Evolutionary conservation across 305 asterid genomes (phyloP).

Genomic region (Fraxinus paxiana): DNA sequence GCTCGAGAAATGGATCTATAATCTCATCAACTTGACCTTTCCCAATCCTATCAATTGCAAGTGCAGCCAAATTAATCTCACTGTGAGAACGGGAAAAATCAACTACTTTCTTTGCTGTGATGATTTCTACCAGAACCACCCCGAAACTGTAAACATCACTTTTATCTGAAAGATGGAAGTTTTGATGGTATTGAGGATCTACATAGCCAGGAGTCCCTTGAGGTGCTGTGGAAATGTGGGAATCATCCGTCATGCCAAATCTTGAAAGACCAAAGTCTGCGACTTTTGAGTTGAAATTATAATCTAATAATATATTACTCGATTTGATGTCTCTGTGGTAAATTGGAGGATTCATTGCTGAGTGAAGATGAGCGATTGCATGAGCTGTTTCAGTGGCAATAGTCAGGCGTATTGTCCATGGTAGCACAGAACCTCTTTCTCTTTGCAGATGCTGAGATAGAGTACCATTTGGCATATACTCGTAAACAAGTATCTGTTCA

Average conservation of each 20-base stretch:
- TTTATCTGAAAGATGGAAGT: slow-evolving; percentile 89
- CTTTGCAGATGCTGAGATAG: slow-evolving; percentile 84
- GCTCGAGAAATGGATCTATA: slow-evolving; percentile 75
- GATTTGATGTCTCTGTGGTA: slow-evolving; percentile 91
- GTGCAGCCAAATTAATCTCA: slow-evolving; percentile 80
- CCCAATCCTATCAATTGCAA: slow-evolving; percentile 80
- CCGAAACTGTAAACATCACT: slow-evolving; percentile 96
- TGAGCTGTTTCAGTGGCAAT: slow-evolving; percentile 90
- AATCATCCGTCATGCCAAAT: slow-evolving; percentile 86
- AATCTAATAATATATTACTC: slow-evolving; percentile 75
- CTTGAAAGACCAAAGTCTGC: slow-evolving; percentile 94
- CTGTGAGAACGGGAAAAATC: slow-evolving; percentile 79
- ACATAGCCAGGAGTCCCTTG: slow-evolving; percentile 97
- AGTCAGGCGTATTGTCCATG: slow-evolving; percentile 86
- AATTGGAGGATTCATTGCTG: slow-evolving; percentile 77
- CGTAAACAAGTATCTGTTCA: slow-evolving; percentile 89
- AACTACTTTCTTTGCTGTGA: slow-evolving; percentile 76
- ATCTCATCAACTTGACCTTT: slow-evolving; percentile 81
- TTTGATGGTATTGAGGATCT: slow-evolving; percentile 95
- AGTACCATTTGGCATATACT: slow-evolving; percentile 89
- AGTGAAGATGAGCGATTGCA: slow-evolving; percentile 87
- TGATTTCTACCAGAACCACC: slow-evolving; percentile 85
- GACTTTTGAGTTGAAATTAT: slow-evolving; percentile 72
- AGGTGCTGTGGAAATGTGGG: slow-evolving; percentile 93
- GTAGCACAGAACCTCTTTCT: slow-evolving; percentile 63